Conservation (phyloP, 805 yeast species). For the Teunomyces lycoperdinae region DNA sequence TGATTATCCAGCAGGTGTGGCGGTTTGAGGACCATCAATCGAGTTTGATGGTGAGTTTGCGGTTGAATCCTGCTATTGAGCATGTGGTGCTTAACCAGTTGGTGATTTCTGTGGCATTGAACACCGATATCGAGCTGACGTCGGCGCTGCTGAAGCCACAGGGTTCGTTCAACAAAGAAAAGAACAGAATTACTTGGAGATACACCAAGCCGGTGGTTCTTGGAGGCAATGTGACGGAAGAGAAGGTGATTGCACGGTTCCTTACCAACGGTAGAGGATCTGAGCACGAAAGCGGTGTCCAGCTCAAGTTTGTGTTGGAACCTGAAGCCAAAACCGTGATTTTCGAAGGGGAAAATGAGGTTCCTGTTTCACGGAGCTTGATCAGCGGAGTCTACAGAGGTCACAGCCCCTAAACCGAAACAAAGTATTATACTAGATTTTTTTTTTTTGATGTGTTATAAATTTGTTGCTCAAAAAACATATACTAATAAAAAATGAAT, state of each 20-base stretch:
- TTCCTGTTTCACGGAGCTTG: slow-evolving; percentile 46
- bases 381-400: slow-evolving; percentile 51
- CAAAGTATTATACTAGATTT: not conserved
- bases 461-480: not conserved
- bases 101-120: slow-evolving; percentile 57
- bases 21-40: slow-evolving; percentile 83
- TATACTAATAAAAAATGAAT: too few species aligned
- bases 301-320: slow-evolving; percentile 58
- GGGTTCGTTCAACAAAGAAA: slow-evolving; percentile 86
- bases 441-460: not conserved
- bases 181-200: slow-evolving; percentile 85
- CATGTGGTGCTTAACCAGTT: slow-evolving; percentile 54
- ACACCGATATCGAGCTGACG: slow-evolving; percentile 56
- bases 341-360: slow-evolving; percentile 24
- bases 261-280: slow-evolving; percentile 66
- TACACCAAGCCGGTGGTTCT: slow-evolving; percentile 43
- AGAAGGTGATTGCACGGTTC: slow-evolving; percentile 81
- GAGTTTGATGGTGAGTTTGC: slow-evolving; percentile 73
- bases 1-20: slow-evolving; percentile 81
- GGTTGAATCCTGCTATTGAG: slow-evolving; percentile 48
- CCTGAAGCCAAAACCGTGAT: slow-evolving; percentile 44
- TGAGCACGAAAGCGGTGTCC: slow-evolving; percentile 76
- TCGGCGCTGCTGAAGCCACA: slow-evolving; percentile 88
- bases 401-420: slow-evolving; percentile 16
- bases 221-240: slow-evolving; percentile 42